Base-by-base conservation (phyloP, 2,329 filamentous ascomycete species). In the Pseudogymnoascus pannorum region DNA sequence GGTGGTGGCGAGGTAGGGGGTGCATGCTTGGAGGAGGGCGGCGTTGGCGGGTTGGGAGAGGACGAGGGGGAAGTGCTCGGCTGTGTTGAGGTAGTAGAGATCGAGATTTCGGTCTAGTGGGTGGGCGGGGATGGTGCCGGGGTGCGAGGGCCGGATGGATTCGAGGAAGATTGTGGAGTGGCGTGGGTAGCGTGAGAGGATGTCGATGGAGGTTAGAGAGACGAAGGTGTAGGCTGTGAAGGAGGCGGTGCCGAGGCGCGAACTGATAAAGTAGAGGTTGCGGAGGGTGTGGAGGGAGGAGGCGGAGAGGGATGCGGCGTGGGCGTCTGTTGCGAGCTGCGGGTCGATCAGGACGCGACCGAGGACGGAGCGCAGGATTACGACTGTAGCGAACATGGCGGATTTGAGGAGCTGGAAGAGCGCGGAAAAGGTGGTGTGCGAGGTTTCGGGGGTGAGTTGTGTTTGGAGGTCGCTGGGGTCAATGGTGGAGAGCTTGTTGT, bases 191-290 rank as follows among this genome's bases (percentile, higher is more conserved):
- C 81, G 79, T 5, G 82, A 78, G 3, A 91, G 78, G 35, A 90
- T 84, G 69, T 91, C 87, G 62, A 89, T 84, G 11, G 87, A 82
- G 2, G 86, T 81, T 9, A 89, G 77, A 65, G 86, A 86, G 58
- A 87, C 84, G 68, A 89, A 91, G 2, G 80, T 84, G 68, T 89
- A 87, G 67, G 88, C 86, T 2, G 86, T 87, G 61, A 88, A 88
- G 0, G 83, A 80, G 44, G 82, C 81, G 11, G 83, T 79, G 4
- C 86, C 86, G 20, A 86, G 77, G 20, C 86, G 79, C n/a, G 83
- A 83, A 1, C 85, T 85, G 61, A 90, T 81, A 70, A 91, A 91
- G 69, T 86, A 87, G 26, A 88, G 75, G 66, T 86, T 84, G 35
- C 85, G 82, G 14, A 91, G 79, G 7, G 81, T 83, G 59, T 86